phyloP scores from a whole-genome alignment of 2,329 filamentous ascomycete species.

The Lasiodiplodia gonubiensis region DNA sequence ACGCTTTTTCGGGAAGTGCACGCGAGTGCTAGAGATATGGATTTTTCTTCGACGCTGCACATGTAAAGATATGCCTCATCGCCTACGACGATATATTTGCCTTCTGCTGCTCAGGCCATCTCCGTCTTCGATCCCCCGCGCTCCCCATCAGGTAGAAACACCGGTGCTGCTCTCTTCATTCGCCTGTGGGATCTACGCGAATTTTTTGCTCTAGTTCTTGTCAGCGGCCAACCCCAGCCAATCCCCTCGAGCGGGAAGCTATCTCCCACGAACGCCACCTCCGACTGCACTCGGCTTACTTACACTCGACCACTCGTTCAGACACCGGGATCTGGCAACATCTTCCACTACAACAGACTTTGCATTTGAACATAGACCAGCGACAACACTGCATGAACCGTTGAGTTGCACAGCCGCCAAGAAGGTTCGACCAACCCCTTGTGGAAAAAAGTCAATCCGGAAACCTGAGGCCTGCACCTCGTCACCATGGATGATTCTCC shows the following conservation, averaged over 20 bases:
- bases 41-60: not conserved
- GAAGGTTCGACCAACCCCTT: constrained; percentile 39
- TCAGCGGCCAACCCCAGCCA: constrained; percentile 12
- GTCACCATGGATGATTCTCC: constrained; percentile 48
- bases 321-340: not conserved
- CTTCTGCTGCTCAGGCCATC: not conserved
- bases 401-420: constrained; percentile 4
- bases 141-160: not conserved
- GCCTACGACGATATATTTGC: not conserved
- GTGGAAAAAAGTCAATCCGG: constrained; percentile 35
- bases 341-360: not conserved
- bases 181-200: constrained; percentile 16
- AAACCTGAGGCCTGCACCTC: not conserved
- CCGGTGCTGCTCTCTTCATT: not conserved
- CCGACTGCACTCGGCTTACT: not conserved
- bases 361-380: not conserved
- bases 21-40: constrained; percentile 17
- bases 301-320: not conserved
- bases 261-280: constrained; percentile 12
- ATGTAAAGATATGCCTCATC: constrained; percentile 1
- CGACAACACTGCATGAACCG: not conserved
- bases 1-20: constrained; percentile 13
- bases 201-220: constrained; percentile 15
- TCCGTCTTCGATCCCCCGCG: not conserved
- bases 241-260: constrained; percentile 9